Base-by-base conservation (phyloP, 23 red algal genomes). In the Gracilaria vermiculophylla region DNA sequence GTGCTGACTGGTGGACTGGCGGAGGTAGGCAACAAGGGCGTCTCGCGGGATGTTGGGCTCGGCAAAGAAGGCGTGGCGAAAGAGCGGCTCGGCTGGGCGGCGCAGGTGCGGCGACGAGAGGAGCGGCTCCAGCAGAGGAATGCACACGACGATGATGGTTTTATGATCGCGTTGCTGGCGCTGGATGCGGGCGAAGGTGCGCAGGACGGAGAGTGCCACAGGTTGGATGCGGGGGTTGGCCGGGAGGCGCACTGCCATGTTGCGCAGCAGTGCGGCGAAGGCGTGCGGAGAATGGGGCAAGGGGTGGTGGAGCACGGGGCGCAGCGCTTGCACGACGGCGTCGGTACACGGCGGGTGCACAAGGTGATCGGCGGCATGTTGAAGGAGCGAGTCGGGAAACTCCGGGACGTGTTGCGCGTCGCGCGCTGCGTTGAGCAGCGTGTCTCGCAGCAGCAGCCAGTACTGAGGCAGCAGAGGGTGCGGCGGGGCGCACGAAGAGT, bases 71-170 rank as follows among this genome's bases (percentile, higher is more conserved):
- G 67, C 67, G 42, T 47, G 67, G 3, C n/a, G 19, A 27, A 73
- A 28, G 1, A 73, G 12, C 1, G 39, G 67, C 24, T 73, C 40
- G 8, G 67, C 67, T 9, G 39, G 2, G 1, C 2, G 2, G 5
- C 67, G 67, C 37, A 73, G 67, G 21, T 21, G 21, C 28, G 39
- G 21, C 2, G 67, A 73, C 42, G 67, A 47, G 0, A 73, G 17
- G 32, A 73, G 17, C 23, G 67, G 67, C 37, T 73, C 40, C 24
- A 73, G 42, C 36, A 73, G 67, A 28, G 67, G 67, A 12, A 73
- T 16, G 40, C 67, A 73, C 9, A 47, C 8, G 0, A 32, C 2
- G 2, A 73, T 39, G 37, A 37, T 37, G 2, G 0, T 37, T 3
- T 39, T 37, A 20, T 47, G 67, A 27, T 73, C 40, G 6, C 6